Percentiles rank a stretch among this genome's conserved stretches.
These are phyloP conservation scores for Notholithocarpus densiflorus DNA, from an alignment of 306 rosid species.

Conservation along the genomic window DNA sequence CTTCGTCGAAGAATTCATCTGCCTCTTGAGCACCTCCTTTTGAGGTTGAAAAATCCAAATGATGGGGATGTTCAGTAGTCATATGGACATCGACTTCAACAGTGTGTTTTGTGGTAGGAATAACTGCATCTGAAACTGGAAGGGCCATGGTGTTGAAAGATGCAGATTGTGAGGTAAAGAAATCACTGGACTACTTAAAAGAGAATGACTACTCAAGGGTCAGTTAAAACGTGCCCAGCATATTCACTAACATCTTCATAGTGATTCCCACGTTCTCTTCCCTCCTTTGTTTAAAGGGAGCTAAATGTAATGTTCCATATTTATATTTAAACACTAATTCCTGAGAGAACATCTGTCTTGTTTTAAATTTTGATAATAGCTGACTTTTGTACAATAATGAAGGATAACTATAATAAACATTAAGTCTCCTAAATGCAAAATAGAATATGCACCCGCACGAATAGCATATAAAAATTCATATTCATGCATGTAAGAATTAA, in stretches of 20 bases:
- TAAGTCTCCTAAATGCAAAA: background rate
- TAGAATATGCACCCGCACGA: background rate
- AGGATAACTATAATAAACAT: background rate
- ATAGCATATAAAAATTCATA: background rate
- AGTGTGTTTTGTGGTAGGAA: conserved; percentile 3
- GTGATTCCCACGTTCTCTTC: conserved; percentile 44
- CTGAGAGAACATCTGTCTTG: background rate
- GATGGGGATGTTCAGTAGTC: background rate
- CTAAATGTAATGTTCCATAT: background rate
- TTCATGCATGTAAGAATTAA: conserved; percentile 3
- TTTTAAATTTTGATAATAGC: background rate
- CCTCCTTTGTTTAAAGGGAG: background rate
- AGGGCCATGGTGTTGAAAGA: conserved; percentile 15
- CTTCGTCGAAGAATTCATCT: background rate
- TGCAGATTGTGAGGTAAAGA: conserved; percentile 15
- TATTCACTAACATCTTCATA: conserved; percentile 24
- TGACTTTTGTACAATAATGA: conserved; percentile 20
- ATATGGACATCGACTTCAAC: background rate
- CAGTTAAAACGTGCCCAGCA: conserved; percentile 30
- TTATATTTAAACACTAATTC: background rate
- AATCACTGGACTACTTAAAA: conserved; percentile 22
- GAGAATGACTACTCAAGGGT: background rate
- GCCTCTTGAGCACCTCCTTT: conserved; percentile 2
- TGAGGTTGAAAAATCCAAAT: background rate
- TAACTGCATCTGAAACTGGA: conserved; percentile 25